Conservation (phyloP, 305 asterid species). For the Fraxinus xanthoxyloides region DNA sequence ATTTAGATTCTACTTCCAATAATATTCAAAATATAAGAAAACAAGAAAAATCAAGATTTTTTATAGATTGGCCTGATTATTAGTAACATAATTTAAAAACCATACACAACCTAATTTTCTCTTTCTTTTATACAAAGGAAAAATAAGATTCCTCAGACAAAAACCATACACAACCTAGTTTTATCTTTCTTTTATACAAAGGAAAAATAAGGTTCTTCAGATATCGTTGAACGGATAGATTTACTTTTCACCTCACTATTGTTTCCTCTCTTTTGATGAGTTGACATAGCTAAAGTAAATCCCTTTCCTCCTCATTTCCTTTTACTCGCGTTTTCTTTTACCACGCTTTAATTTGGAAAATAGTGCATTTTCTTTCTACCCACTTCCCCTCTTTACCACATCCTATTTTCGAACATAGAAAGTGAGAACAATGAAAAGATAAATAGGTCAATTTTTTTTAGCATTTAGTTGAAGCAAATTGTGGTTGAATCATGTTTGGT, state of each 20-base stretch:
- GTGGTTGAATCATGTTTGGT: too few species aligned
- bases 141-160: neutral
- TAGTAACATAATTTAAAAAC: too few species aligned
- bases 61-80: too few species aligned
- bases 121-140: neutral
- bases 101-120: too few species aligned
- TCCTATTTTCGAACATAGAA: neutral
- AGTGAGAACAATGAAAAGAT: too few species aligned
- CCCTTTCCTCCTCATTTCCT: neutral
- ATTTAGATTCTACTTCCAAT: too few species aligned
- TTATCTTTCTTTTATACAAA: too few species aligned
- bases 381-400: neutral
- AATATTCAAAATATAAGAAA: too few species aligned
- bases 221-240: neutral
- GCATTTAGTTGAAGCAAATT: too few species aligned
- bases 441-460: neutral
- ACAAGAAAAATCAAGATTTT: too few species aligned
- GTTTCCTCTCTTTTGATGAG: neutral
- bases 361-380: neutral
- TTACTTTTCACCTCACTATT: neutral
- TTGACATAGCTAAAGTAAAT: neutral
- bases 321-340: neutral
- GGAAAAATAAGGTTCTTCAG: neutral
- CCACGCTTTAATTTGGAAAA: neutral
- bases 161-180: too few species aligned